Conservation (phyloP, 208 protist genomes). For the Trypanosoma mega region DNA sequence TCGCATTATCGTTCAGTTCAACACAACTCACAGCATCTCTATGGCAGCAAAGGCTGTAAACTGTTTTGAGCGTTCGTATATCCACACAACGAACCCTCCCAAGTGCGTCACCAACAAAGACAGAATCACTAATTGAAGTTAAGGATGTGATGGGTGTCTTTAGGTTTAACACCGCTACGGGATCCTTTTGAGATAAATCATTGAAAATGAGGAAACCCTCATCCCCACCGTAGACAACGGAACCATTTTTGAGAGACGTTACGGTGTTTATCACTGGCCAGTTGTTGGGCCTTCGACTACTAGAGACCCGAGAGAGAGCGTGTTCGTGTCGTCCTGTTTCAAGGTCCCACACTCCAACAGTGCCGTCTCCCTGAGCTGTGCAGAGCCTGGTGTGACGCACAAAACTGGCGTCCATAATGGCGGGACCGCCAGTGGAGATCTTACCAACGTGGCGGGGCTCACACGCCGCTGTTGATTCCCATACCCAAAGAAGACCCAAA, state of each 20-base stretch:
- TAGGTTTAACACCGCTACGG: constrained; percentile 30
- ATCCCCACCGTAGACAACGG: constrained; percentile 63
- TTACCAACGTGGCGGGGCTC: constrained; percentile 40
- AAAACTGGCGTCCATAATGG: constrained; percentile 55
- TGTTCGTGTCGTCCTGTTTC: constrained; percentile 36
- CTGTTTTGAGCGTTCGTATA: constrained; percentile 30
- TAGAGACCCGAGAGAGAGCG: constrained; percentile 33
- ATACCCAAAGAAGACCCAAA: constrained; percentile 56
- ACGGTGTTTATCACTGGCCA: constrained; percentile 86
- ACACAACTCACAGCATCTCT: constrained; percentile 34
- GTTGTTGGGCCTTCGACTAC: constrained; percentile 27
- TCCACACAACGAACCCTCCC: constrained; percentile 72
- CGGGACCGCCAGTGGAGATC: constrained; percentile 56
- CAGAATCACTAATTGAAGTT: constrained; percentile 32
- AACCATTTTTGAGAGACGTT: constrained; percentile 9
- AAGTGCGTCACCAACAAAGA: constrained; percentile 70
- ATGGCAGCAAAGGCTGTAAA: constrained; percentile 36
- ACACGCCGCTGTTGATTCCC: neutral
- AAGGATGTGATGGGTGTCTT: constrained; percentile 58
- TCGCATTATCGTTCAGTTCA: constrained; percentile 22
- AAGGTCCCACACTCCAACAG: constrained; percentile 65
- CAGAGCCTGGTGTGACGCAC: constrained; percentile 35
- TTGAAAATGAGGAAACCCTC: constrained; percentile 67
- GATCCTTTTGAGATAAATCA: constrained; percentile 25
- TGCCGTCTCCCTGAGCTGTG: constrained; percentile 67